Evolutionary conservation across 2,329 filamentous ascomycete species (phyloP), one percentile per base, ranked within the genome.

Genomic region (Erysiphe pulchra): DNA sequence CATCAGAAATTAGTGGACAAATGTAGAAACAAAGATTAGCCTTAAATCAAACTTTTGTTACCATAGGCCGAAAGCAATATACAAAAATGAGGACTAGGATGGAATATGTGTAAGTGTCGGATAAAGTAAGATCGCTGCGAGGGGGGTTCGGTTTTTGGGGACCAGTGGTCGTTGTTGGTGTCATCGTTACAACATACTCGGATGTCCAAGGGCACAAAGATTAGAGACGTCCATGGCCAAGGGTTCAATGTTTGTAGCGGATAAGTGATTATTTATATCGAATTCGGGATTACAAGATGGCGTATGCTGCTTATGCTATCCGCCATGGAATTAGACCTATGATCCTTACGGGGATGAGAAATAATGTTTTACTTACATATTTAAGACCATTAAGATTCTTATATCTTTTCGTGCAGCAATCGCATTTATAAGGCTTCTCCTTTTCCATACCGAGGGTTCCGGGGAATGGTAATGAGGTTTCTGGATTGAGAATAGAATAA

Each of bases 371-470:
- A 64, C 73, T 62, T 63, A 78, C 74, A 59, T 98, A 98, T 75
- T 98, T 98, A 50, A 98, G 72, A 7, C 90, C 90, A 62, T 98
- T 98, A 49, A 98, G 63, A 59, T 98, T 98, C 75, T 98, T 98
- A 66, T 98, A 98, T 45, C 90, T 80, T 67, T 98, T 98, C 56
- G 87, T 86, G 59, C 90, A 98, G 11, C 85, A 80, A 52, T 95
- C 86, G 61, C 90, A 98, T 58, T 86, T 86, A 61, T 95, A 95
- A 2, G 90, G 90, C 66, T 98, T 98, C 66, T 95, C 87, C 61
- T 95, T 98, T 64, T 98, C 90, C 90, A 98, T 98, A n/a, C 90
- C 90, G 33, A 93, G 68, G 1, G 90, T 95, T 31, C 90, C 90
- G 0, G 90, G 90, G 52, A 95, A 98, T 0, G 90, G 90, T 1